Conservation (phyloP, 2,329 filamentous ascomycete species). For the Monosporascus sp. region DNA sequence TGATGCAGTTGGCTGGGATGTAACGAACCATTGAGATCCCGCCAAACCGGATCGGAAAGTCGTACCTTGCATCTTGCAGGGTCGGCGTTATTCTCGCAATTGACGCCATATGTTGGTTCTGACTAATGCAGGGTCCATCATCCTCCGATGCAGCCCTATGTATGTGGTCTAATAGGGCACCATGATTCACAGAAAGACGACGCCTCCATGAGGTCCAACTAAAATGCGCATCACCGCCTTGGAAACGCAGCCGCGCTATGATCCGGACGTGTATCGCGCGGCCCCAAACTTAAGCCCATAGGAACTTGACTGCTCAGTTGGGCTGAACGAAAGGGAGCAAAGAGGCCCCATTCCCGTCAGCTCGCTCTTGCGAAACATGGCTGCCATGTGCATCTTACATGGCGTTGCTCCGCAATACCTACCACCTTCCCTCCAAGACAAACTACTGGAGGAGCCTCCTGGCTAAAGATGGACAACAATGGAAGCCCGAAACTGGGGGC, state of each 20-base stretch:
- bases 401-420: neutral
- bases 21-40: neutral
- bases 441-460: neutral
- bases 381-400: neutral
- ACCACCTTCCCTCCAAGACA: neutral
- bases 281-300: no score
- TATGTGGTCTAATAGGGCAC: no score
- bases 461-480: neutral
- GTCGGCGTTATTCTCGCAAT: neutral
- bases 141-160: neutral
- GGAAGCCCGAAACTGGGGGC: neutral
- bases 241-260: no score
- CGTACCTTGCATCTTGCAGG: neutral
- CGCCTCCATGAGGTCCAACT: no score
- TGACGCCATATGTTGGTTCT: neutral
- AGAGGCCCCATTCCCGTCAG: neutral
- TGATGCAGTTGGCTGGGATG: neutral
- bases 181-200: neutral
- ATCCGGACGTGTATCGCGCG: no score
- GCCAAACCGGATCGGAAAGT: neutral
- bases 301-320: no score
- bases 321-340: no score
- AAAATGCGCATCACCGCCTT: no score
- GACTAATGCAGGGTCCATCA: neutral
- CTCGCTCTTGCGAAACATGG: neutral